Conservation (phyloP, 148 eudicot genomes). For the Nepenthes gracilis region DNA sequence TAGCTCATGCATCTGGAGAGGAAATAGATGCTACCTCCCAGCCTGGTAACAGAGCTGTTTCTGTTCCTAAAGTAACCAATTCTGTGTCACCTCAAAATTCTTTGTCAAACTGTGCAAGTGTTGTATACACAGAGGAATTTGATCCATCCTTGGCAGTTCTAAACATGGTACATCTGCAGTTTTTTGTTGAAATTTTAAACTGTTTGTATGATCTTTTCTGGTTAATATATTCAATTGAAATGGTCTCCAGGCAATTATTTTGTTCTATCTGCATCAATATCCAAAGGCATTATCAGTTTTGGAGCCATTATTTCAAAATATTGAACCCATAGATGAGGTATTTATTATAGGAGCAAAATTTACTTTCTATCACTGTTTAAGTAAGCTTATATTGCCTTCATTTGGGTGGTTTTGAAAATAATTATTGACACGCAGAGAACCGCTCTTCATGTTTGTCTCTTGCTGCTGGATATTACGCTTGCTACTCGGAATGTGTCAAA, state of each 20-base stretch:
- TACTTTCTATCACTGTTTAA: neutral
- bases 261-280: conserved; percentile 79
- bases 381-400: neutral
- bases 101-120: conserved; percentile 20
- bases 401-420: neutral
- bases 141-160: conserved; percentile 58
- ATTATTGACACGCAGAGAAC: conserved; percentile 40
- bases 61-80: conserved; percentile 38
- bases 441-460: conserved; percentile 74
- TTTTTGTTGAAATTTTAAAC: neutral
- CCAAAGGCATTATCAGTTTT: conserved; percentile 54
- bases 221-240: conserved; percentile 1
- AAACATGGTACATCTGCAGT: conserved; percentile 44
- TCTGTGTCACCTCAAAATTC: conserved; percentile 20
- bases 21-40: conserved; percentile 34
- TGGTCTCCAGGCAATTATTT: conserved; percentile 57
- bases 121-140: conserved; percentile 33
- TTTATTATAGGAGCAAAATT: neutral
- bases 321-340: conserved; percentile 95
- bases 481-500: conserved; percentile 50
- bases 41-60: conserved; percentile 25
- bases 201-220: conserved; percentile 1
- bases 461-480: conserved; percentile 75
- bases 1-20: conserved; percentile 56
- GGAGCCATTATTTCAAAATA: conserved; percentile 66